phyloP scores from a whole-genome alignment of 495 filamentous ascomycete genomes.

The Aspergillus sparsus region DNA sequence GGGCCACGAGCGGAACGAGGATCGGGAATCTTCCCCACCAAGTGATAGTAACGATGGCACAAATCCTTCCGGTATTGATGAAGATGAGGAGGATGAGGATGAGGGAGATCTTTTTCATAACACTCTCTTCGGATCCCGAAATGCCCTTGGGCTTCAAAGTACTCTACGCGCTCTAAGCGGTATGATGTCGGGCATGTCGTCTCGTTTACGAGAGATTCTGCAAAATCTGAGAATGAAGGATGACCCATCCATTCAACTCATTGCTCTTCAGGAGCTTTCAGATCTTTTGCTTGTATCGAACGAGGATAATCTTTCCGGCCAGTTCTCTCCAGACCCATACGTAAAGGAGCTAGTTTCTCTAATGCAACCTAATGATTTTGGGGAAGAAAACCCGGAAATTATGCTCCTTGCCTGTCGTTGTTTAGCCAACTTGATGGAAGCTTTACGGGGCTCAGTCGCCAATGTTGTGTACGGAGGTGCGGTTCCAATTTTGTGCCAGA shows the following conservation, averaged over 20 bases:
- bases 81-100: slow-evolving; percentile 75
- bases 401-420: slow-evolving; percentile 97
- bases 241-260: slow-evolving; percentile 83
- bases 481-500: slow-evolving; percentile 90
- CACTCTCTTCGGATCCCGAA: slow-evolving; percentile 67
- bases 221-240: slow-evolving; percentile 82
- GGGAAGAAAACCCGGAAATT: slow-evolving; percentile 93
- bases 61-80: slow-evolving; percentile 53
- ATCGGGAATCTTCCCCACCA: slow-evolving; percentile 44
- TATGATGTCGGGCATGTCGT: slow-evolving; percentile 83
- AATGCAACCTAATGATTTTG: slow-evolving; percentile 87
- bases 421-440: slow-evolving; percentile 97
- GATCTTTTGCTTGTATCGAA: slow-evolving; percentile 92
- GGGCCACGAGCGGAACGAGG: slow-evolving; percentile 39
- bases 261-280: slow-evolving; percentile 90
- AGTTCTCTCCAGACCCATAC: slow-evolving; percentile 91
- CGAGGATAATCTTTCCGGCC: slow-evolving; percentile 93
- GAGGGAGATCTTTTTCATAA: slow-evolving; percentile 79
- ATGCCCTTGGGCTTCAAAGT: slow-evolving; percentile 68
- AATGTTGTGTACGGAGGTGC: slow-evolving; percentile 96
- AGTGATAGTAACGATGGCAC: slow-evolving; percentile 64
- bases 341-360: slow-evolving; percentile 91
- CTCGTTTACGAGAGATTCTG: slow-evolving; percentile 80
- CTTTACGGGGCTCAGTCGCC: slow-evolving; percentile 84
- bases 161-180: slow-evolving; percentile 85